Base-by-base conservation (phyloP, 345 rosid species). In the Eucalyptus brandiana region DNA sequence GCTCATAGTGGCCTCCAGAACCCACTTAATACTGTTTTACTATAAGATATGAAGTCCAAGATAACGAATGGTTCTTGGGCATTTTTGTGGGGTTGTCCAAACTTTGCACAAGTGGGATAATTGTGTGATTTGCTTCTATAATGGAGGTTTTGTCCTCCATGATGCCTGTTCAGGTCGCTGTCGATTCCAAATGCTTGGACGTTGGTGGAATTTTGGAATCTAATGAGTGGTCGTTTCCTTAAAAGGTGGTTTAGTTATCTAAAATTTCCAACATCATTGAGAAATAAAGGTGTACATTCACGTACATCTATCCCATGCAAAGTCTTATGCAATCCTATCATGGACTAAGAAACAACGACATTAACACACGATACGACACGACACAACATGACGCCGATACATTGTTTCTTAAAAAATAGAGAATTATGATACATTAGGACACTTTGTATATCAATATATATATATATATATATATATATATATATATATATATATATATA, bases 311-410 rank as follows among this genome's bases (percentile, higher is more conserved):
- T 18, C 81, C 23, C 81, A 72, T 34, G 81, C 81, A 34, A 69
- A 72, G 26, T 72, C 26, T 72, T 34, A 69, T 11, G 44, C 44
- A 18, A 34, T 72, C 44, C 80, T 23, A 53, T 53, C 58, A 53
- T 53, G 24, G 58, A 53, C 58, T 53, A 53, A 53, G 0, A 53
- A 19, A 53, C 26, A 8, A 53, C 0, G 1, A 53, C 24, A 8
- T 53, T 53, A 4, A 53, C 58, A 53, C 26, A 0, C 4, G 2
- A 53, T 53, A 53, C 2, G 10, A 53, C 24, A 53, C 1, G 5
- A 53, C 11, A 19, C 2, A 8, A 53, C 24, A 19, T 0, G 5
- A 19, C 2, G 5, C 1, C 2, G 1, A 53, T 2, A 53, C 4
- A 0, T 53, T 53, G 5, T 53, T 53, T 53, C 1, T 53, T 8